Evolutionary conservation across 2,329 filamentous ascomycete genomes (phyloP), one percentile per base, ranked within the genome.

Genomic region (Cordyceps farinosa): DNA sequence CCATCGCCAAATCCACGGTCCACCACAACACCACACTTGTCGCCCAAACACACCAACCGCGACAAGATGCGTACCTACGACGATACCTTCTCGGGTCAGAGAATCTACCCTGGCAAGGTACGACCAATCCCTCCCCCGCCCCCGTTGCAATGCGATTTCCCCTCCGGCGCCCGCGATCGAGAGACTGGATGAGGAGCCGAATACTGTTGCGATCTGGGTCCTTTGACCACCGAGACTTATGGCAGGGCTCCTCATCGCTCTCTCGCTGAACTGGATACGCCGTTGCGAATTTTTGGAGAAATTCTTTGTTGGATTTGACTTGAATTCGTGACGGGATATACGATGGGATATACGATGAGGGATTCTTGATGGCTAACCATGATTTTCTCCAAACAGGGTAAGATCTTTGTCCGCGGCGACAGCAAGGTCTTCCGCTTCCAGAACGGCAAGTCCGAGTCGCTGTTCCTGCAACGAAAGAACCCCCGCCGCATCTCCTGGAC

Each of bases 351-450:
- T 36, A 29, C n/a, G 38, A 44, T 8, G 29, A 40, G 32, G 44
- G 29, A 61, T n/a, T 9, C 45, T 38, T 44, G 40, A 61, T 61
- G 60, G 69, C 73, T 76, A 72, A 76, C 70, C 52, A 64, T 59
- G 34, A 65, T 57, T 66, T 42, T 29, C 57, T 58, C 68, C 64
- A 59, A 76, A 77, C 79, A 98, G 95, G 95, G 95, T 86, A 98
- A 98, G 87, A 90, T 99, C 85, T 99, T 94, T 86, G 86, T 99
- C 87, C 92, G 95, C 83, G 93, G 94, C 79, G 95, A 99, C 88
- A 96, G 91, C 92, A 99, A 98, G 88, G 89, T 98, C 87, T 99
- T 99, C 91, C 93, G 95, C 80, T 99, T 99, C 91, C 92, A 97
- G 84, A 97, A 96, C 84, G 92, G 95, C 86, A 99, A 99, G 87